Conservation (phyloP, 164 flowering plant species). For the Magnolia kwangsiensis region DNA sequence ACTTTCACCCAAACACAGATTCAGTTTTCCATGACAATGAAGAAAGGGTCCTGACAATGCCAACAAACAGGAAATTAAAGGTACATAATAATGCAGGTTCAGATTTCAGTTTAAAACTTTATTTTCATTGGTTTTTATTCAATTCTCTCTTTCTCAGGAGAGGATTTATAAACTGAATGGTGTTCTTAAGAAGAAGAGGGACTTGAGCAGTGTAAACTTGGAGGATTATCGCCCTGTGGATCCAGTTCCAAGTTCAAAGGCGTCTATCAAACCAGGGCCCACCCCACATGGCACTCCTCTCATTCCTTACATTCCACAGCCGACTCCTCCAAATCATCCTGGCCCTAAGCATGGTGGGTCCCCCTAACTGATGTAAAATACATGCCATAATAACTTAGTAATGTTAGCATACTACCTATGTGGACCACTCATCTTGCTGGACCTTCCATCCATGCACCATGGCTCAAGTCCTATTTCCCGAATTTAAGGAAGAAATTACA, state of each 20-base stretch:
- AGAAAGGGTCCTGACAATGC: neutral
- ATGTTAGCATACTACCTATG: too few relatives aligned
- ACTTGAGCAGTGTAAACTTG: conserved; percentile 2
- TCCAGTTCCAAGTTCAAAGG: conserved; percentile 23
- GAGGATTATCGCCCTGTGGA: conserved; percentile 25
- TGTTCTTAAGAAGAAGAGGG: neutral
- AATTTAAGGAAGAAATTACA: too few relatives aligned
- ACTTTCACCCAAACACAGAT: neutral
- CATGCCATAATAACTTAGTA: too few relatives aligned
- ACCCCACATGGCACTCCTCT: conserved; percentile 21
- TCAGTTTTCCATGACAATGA: neutral
- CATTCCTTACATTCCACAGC: conserved; percentile 20
- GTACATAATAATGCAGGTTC: neutral
- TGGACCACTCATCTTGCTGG: too few relatives aligned
- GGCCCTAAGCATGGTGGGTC: conserved; percentile 11
- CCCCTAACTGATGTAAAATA: neutral
- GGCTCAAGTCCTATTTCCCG: too few relatives aligned
- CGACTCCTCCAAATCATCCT: conserved; percentile 11
- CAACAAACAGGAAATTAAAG: conserved; percentile 6
- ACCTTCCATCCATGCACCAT: too few relatives aligned
- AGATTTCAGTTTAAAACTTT: neutral
- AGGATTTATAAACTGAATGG: neutral
- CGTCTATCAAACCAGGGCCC: conserved; percentile 21
- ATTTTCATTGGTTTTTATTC: neutral
- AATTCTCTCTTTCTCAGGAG: neutral